Conservation (phyloP, 352 stramenopile genomes). For the Globisporangium megalacanthum region DNA sequence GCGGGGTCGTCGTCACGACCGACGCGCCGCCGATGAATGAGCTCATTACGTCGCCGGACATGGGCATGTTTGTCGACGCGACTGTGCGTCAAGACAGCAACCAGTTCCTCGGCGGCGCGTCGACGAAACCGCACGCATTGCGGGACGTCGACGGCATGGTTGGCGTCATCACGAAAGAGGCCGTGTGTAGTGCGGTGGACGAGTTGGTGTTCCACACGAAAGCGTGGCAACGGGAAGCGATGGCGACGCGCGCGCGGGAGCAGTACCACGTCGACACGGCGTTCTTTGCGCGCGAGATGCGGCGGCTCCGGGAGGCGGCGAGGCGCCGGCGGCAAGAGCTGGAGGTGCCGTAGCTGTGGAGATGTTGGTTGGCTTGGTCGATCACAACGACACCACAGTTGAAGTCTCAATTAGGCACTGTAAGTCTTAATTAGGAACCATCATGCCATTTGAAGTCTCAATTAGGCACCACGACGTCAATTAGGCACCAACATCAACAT, state of each 20-base stretch:
- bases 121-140: constrained; percentile 20
- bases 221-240: background rate
- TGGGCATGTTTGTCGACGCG: constrained; percentile 31
- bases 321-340: no score
- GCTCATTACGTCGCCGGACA: constrained; percentile 23
- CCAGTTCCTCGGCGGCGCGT: constrained; percentile 28
- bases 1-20: constrained; percentile 46
- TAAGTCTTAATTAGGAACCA: no score
- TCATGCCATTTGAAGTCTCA: no score
- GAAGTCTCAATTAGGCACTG: no score
- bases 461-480: no score
- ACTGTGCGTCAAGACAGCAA: constrained; percentile 3
- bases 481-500: no score
- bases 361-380: no score
- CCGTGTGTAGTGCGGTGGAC: constrained; percentile 3
- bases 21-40: constrained; percentile 56
- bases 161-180: constrained; percentile 4
- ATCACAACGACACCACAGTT: no score
- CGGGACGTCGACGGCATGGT: constrained; percentile 33
- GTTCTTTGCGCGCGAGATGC: constrained; percentile 57
- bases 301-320: constrained; percentile 31
- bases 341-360: no score
- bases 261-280: constrained; percentile 61
- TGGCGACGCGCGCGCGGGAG: constrained; percentile 32
- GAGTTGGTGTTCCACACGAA: constrained; percentile 18